Percentiles rank a stretch among this genome's conserved stretches.
phyloP scores from a whole-genome alignment of 345 rosid species.

The Melaleuca quinquenervia region DNA sequence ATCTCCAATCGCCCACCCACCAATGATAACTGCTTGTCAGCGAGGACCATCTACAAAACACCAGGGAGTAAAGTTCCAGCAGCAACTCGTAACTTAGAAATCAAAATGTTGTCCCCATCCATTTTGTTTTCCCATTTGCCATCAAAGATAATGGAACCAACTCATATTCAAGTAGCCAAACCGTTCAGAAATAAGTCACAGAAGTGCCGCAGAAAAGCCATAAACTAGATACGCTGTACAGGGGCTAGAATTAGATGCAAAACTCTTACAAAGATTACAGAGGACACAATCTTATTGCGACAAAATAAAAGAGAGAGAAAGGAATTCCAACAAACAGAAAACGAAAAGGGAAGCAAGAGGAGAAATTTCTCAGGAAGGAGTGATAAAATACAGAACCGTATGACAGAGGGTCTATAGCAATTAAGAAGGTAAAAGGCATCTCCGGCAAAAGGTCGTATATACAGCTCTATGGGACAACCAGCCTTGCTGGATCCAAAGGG shows the following conservation, averaged over 20 bases:
- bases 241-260: neutral
- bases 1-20: neutral
- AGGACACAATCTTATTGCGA: neutral
- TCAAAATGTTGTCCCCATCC: neutral
- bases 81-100: neutral
- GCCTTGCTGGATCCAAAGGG: slow-evolving; percentile 27
- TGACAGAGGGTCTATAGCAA: slow-evolving; percentile 6
- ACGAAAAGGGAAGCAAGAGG: neutral
- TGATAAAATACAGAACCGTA: slow-evolving; percentile 5
- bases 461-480: slow-evolving; percentile 21
- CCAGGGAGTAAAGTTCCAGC: neutral
- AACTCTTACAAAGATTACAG: neutral
- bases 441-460: slow-evolving; percentile 6
- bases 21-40: neutral
- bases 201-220: neutral
- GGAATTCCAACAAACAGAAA: neutral
- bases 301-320: neutral
- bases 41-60: neutral
- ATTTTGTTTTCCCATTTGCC: neutral
- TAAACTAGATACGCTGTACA: neutral
- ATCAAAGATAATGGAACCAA: neutral
- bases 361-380: slow-evolving; percentile 6
- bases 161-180: neutral
- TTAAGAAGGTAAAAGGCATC: neutral
- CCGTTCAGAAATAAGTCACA: neutral